Evolutionary conservation across 495 filamentous ascomycete genomes (phyloP).

Genomic region (Penicillium arizonense): DNA sequence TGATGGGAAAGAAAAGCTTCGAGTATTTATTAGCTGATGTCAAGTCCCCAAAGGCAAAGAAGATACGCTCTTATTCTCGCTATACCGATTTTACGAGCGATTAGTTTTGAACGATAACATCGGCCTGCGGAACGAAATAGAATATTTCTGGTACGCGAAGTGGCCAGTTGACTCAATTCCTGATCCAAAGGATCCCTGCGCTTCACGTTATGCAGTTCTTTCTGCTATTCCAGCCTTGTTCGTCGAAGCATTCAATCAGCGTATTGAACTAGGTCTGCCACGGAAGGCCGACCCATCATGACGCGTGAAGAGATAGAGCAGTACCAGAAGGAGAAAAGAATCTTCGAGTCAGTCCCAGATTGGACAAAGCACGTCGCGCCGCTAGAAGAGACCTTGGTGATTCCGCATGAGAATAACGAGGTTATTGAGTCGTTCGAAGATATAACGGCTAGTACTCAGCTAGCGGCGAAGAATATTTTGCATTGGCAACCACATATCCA

Average conservation of each 20-base stretch:
- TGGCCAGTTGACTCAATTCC: conserved; percentile 18
- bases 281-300: conserved; percentile 15
- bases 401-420: conserved; percentile 14
- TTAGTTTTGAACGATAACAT: conserved; percentile 22
- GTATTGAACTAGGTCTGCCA: conserved; percentile 16
- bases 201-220: conserved; percentile 19
- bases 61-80: conserved; percentile 5
- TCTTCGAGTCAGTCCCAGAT: conserved; percentile 16
- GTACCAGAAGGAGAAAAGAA: conserved; percentile 8
- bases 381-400: conserved; percentile 12
- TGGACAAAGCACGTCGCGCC: conserved; percentile 17
- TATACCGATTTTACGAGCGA: conserved; percentile 26
- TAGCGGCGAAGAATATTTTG: conserved; percentile 18
- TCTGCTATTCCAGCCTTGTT: conserved; percentile 14
- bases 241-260: conserved; percentile 19
- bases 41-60: background rate
- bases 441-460: conserved; percentile 4
- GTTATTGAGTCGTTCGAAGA: conserved; percentile 2
- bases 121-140: conserved; percentile 23
- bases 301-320: conserved; percentile 15
- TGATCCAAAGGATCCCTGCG: conserved; percentile 18
- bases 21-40: no score
- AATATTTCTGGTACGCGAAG: conserved; percentile 20
- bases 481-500: conserved; percentile 17
- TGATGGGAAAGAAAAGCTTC: no score